Evolutionary conservation across 2,329 filamentous ascomycete species (phyloP), one percentile per base, ranked within the genome.

Genomic region (Diaporthe ampelina): DNA sequence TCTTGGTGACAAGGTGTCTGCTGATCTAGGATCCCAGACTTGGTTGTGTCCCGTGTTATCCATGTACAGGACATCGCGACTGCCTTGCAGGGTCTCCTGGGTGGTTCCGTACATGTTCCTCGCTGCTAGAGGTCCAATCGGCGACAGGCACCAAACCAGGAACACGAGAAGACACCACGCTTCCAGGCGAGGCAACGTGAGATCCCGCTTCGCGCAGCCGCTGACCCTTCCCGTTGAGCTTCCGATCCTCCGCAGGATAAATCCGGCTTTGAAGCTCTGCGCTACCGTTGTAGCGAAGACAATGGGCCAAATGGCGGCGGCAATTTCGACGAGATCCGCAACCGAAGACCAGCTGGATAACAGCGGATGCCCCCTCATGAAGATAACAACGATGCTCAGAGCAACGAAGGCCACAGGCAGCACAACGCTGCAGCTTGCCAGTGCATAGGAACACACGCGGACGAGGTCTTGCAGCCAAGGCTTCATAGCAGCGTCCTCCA

Each of bases 221-320:
- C 48, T 56, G 15, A 76, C 59, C 13, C 76, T 73, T 72, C 73
- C 70, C 32, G 73, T 70, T 52, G 29, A 24, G n/a, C 73, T 48
- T 26, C 72, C 70, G 43, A 73, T 73, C 5, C 76, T 72, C 6
- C 77, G 71, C 6, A 52, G 50, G 21, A 52, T 37, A 4, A 67
- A 37, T 43, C 75, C 77, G 21, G 76, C 75, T 52, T 72, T 76
- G 70, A 78, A 76, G 35, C 73, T 73, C 48, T 78, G 76, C 10
- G 76, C 77, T 2, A 76, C 74, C 29, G 78, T 76, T 35, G 75
- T 76, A 11, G 77, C 77, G 32, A 78, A 78, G 8, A 77, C 77
- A 40, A 78, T 76, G 17, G 77, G 77, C 77, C 77, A 78, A 3
- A 74, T 71, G 1, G 70, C 68, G 40, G 76, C 65, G 45, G 77